These are phyloP conservation scores for Aspergillus leporis DNA, from an alignment of 495 filamentous ascomycete genomes.

Conservation along the genomic window DNA sequence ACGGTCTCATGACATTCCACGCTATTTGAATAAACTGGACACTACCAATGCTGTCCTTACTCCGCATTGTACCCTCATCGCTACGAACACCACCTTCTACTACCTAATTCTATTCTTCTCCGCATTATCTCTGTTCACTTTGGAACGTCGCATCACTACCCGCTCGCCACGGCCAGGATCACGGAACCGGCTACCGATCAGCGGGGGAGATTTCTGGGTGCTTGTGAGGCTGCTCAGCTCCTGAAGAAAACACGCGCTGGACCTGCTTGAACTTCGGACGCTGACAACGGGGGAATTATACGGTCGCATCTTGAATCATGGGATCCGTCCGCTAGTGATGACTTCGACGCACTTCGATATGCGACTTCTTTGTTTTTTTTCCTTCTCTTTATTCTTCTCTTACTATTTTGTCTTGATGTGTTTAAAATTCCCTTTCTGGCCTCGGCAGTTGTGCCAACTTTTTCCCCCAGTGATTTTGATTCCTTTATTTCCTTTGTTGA, in stretches of 20 bases:
- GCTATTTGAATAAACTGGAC: constrained; percentile 11
- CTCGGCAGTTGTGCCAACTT: constrained; percentile 7
- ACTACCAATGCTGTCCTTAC: constrained; percentile 15
- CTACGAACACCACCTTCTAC: constrained; percentile 33
- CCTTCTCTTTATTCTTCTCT: constrained; percentile 27
- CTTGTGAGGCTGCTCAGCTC: constrained; percentile 24
- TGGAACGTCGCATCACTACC: not conserved
- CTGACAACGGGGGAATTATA: constrained; percentile 13
- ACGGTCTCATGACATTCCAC: constrained; percentile 37
- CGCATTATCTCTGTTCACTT: constrained; percentile 12
- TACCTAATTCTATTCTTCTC: constrained; percentile 25
- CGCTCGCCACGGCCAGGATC: not conserved
- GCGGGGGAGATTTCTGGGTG: constrained; percentile 17
- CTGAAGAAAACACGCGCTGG: constrained; percentile 43
- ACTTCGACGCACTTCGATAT: constrained; percentile 31
- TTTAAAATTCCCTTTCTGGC: constrained; percentile 1
- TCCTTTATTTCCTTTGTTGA: constrained; percentile 35
- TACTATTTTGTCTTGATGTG: constrained; percentile 32
- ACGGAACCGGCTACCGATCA: not conserved
- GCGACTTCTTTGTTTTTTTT: constrained; percentile 16
- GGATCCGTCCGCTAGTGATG: constrained; percentile 23
- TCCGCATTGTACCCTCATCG: constrained; percentile 30
- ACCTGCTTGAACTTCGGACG: constrained; percentile 40
- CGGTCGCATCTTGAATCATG: not conserved
- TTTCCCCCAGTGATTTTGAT: constrained; percentile 17